Evolutionary conservation across 306 rosid species (phyloP), one percentile per base, ranked within the genome.

Genomic region (Arachis stenosperma): DNA sequence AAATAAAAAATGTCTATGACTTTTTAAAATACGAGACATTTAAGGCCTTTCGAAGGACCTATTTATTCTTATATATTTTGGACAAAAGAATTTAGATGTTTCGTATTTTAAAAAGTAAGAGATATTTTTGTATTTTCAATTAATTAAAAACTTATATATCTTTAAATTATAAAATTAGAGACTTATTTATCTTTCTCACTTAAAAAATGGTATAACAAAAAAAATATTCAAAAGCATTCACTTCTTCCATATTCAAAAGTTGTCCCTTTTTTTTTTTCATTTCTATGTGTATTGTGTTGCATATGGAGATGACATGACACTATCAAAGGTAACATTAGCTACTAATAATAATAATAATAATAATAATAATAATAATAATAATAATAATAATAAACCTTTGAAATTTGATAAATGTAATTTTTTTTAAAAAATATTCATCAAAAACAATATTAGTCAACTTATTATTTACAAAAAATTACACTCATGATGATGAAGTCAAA

Each of bases 211-310:
- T 0, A 73, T 12, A 51, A 13, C 37, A 73, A 36, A 14, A 36
- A 14, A 65, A 44, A 78, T 68, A 60, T 75, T 81, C 75, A 71
- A 78, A 67, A 78, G 75, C 83, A 58, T 69, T 44, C 64, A 59
- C 72, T 65, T 75, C 72, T 65, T 75, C 82, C 67, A 40, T 77
- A 51, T 83, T 80, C 73, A 71, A 83, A 78, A 80, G 80, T 43
- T 71, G 75, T 72, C 15, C n/a, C 56, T 61, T 9, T 9, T 9
- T 66, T 60, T 46, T 55, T 17, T 2, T 36, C 70, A 39, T 36
- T 50, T 61, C 58, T 59, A 37, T 73, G 43, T 14, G 52, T 30
- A 39, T 17, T 63, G 22, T 40, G 10, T 52, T 40, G 58, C 43
- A 42, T 42, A 53, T 36, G 67, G 65, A 29, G 58, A 60, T 71